Evolutionary conservation across 768 basidiomycete species (phyloP), one percentile per base, ranked within the genome.

Genomic region (Astraeus odoratus): DNA sequence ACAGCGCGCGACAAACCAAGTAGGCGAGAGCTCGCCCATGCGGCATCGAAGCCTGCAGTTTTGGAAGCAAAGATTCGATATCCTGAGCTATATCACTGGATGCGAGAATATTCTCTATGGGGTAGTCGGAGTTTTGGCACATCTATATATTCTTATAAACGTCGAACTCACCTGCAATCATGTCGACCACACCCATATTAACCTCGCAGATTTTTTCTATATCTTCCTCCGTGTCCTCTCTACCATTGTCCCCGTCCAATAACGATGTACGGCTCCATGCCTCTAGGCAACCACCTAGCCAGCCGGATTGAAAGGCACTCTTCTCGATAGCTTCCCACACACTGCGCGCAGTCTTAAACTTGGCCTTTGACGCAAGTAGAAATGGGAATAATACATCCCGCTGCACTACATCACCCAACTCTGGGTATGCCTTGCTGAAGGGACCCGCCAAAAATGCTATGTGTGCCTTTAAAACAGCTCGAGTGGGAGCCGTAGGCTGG

Each of bases 271-370:
- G 45, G 26, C 59, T 50, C 47, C 80, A 67, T 4, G 74, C 47
- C 13, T 71, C 67, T 3, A 69, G 64, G 48, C 81, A 85, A n/a
- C 77, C 83, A 1, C 51, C 64, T 15, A 87, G 57, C 67, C 82
- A 70, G 49, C 62, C 64, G 5, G 35, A 57, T 37, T 56, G 60
- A 43, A 48, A 52, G 45, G 61, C 51, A 40, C 58, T 39, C 10
- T 70, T 71, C n/a, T 56, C 60, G 46, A 92, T 57, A n/a, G 75
- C 62, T 44, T 81, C 80, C 91, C 91, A 94, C 0, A 81, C 77
- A n/a, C 73, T 58, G 18, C 76, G 72, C 0, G 79, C 72, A 1
- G 77, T 83, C 57, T 78, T 81, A 49, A 82, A 75, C 41, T 81
- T 74, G 3, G 83, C 64, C 56, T 85, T 89, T 6, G 86, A 83